phyloP scores from a whole-genome alignment of 805 yeast genomes.

The Dipodascus albidus region DNA sequence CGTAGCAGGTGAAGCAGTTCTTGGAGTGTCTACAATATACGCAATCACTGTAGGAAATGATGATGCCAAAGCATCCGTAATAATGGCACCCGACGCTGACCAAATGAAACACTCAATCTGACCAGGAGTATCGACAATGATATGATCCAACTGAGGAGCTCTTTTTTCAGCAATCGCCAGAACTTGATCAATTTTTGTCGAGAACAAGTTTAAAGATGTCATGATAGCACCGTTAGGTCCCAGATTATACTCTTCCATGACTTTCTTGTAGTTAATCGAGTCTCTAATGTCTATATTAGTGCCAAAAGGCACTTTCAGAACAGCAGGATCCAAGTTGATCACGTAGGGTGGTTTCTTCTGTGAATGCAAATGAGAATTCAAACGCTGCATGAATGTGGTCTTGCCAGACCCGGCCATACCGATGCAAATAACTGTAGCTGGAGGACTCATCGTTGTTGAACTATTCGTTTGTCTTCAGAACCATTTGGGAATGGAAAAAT shows the following conservation, averaged over 20 bases:
- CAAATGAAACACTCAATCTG: conserved; percentile 98
- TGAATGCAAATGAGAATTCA: conserved; percentile 78
- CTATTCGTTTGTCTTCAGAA: no score
- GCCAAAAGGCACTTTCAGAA: conserved; percentile 82
- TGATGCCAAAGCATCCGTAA: conserved; percentile 93
- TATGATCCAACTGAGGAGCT: conserved; percentile 42
- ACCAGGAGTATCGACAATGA: conserved; percentile 94
- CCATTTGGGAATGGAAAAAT: background rate
- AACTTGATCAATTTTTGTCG: conserved; percentile 95
- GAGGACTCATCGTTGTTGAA: conserved; percentile 9
- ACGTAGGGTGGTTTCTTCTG: conserved; percentile 73
- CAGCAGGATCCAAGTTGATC: conserved; percentile 93
- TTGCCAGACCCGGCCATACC: conserved; percentile 83
- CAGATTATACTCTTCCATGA: conserved; percentile 84
- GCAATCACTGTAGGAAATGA: conserved; percentile 94
- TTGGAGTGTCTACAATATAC: conserved; percentile 91
- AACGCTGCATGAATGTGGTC: conserved; percentile 93
- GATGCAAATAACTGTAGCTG: conserved; percentile 34
- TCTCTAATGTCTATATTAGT: conserved; percentile 94
- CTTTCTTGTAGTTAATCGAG: conserved; percentile 88
- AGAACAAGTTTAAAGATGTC: conserved; percentile 80
- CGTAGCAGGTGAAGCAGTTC: conserved; percentile 89
- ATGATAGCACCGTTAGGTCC: conserved; percentile 99
- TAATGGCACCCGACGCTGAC: conserved; percentile 95
- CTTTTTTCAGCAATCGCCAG: conserved; percentile 75